Base-by-base conservation (phyloP, 495 filamentous ascomycete species). In the Talaromyces stipitatus region DNA sequence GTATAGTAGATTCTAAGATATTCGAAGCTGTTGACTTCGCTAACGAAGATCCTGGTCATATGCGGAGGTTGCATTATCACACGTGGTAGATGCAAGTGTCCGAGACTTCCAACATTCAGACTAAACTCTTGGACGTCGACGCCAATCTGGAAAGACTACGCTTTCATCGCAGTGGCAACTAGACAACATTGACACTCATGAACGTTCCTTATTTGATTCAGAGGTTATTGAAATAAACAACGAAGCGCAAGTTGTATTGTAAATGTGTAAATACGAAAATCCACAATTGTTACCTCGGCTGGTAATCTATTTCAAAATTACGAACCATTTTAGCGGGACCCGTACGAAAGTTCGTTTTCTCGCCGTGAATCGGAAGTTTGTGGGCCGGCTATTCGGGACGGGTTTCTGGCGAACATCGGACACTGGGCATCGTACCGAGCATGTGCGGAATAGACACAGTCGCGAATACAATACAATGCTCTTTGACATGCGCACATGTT, bases 381-480 rank as follows among this genome's bases (percentile, higher is more conserved):
- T 23, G 22, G 33, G 33, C 33, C 54, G 54, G 53, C 2, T 28
- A 55, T 29, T 43, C 53, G 33, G 54, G 38, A 55, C 36, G 12
- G 11, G 52, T 29, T 45, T 23, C 54, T 27, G 38, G 54, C 54
- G 54, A 55, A 55, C n/a, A 55, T 55, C 54, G 54, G 54, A 55
- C 33, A 28, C 22, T 14, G 33, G 20, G 11, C 10, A 27, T 38
- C 24, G 33, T 55, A 24, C 54, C 24, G 23, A 38, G 36, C 16
- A 27, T 43, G 27, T 55, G 20, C 24, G 24, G 16, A 55, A 33
- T 53, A 9, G 32, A 46, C n/a, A 20, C 9, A 46, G 43, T 46
- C 43, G 16, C 8, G 6, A 46, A 22, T 16, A 9, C 7, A 20
- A 6, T 4, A 46, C 9, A 46, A 7, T 46, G 16, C n/a, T 9